Evolutionary conservation across 2,329 filamentous ascomycete genomes (phyloP).

Genomic region (Ophiocordyceps camponoti-floridani): DNA sequence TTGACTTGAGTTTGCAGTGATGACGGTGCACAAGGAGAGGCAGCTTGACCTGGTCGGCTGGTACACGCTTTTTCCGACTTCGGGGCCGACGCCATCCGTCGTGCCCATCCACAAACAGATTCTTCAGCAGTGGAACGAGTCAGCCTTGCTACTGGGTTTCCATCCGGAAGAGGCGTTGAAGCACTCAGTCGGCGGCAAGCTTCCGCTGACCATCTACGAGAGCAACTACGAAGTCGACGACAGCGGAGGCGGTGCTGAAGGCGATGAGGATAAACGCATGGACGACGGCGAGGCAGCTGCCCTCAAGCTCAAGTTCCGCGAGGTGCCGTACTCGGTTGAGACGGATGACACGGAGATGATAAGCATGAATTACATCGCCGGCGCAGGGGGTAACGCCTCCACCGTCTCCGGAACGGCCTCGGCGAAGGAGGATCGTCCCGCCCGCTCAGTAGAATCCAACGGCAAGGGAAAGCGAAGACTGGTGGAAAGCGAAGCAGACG

Average conservation of each 20-base stretch:
- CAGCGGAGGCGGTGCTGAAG: conserved; percentile 18
- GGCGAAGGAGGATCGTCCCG: conserved; percentile 22
- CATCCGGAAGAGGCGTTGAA: conserved; percentile 45
- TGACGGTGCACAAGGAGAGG: conserved; percentile 71
- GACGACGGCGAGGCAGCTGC: conserved; percentile 38
- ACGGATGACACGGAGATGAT: conserved; percentile 97
- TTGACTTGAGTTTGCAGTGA: conserved; percentile 37
- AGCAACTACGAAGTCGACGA: conserved; percentile 60
- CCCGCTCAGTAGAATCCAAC: conserved; percentile 26
- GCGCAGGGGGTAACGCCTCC: conserved; percentile 65
- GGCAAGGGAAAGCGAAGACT: conserved; percentile 32
- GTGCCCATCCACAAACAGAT: conserved; percentile 66
- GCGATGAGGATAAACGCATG: conserved; percentile 52
- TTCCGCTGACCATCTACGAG: conserved; percentile 86
- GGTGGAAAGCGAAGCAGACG: conserved; percentile 13
- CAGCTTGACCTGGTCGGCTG: conserved; percentile 77
- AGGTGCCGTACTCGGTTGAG: conserved; percentile 75
- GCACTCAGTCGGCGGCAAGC: conserved; percentile 51
- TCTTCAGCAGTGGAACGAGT: conserved; percentile 60
- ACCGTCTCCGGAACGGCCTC: conserved; percentile 23
- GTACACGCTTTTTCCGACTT: conserved; percentile 62
- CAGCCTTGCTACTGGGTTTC: conserved; percentile 73
- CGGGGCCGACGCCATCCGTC: conserved; percentile 51
- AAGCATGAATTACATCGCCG: conserved; percentile 80
- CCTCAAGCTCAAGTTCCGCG: conserved; percentile 56